A percentile compares a stretch with the other conserved stretches of the same genome.
These are phyloP conservation scores for Pyracantha coccinea DNA, from an alignment of 331 rosid species.

Conservation along the genomic window DNA sequence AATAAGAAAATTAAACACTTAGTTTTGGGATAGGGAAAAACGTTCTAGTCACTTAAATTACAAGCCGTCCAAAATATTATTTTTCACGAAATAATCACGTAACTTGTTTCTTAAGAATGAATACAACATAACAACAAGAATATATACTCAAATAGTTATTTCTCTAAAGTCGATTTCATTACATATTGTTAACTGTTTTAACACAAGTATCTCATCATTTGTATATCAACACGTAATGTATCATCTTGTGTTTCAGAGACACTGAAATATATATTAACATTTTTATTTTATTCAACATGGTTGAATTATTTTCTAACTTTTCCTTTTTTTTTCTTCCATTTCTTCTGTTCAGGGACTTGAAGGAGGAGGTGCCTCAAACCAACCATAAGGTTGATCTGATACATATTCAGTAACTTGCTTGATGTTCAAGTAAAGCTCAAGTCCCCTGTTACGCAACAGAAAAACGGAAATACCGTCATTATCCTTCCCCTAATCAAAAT, in stretches of 20 bases:
- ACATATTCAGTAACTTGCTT: neutral
- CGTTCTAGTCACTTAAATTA: too few species aligned
- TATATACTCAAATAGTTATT: neutral
- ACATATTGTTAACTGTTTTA: neutral
- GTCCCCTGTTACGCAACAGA: neutral
- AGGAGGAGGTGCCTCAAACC: neutral
- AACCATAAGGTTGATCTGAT: neutral
- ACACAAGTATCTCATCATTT: too few species aligned
- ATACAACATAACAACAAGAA: neutral
- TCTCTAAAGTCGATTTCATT: neutral
- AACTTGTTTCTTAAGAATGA: too few species aligned
- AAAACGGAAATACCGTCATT: neutral
- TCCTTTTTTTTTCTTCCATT: neutral
- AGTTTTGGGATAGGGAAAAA: too few species aligned
- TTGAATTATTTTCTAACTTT: neutral
- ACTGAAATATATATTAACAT: too few species aligned
- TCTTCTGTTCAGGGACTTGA: neutral
- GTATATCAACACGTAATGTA: accelerated
- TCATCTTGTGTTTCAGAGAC: accelerated
- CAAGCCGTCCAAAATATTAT: too few species aligned
- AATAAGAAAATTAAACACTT: too few species aligned
- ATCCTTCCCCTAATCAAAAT: neutral
- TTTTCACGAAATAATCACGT: too few species aligned
- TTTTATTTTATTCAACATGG: too few species aligned
- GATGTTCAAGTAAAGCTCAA: neutral